Evolutionary conservation across 202 grass and related monocot genomes (phyloP).

Genomic region (Dendrocalamus latiflorus): DNA sequence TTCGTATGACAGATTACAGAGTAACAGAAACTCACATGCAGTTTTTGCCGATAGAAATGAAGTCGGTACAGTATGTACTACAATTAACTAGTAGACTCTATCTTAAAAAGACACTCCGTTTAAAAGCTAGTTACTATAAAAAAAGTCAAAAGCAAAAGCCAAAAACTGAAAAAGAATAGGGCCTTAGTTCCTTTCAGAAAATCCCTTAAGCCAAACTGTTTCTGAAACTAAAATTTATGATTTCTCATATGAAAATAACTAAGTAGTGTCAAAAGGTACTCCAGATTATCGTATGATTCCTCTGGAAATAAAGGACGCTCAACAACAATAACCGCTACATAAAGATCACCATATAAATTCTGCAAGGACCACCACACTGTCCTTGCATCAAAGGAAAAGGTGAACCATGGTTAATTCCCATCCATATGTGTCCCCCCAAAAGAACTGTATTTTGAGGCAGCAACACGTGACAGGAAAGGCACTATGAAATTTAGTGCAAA

Average conservation of each 20-base stretch:
- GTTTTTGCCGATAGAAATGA: no score
- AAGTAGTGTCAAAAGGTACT: not conserved
- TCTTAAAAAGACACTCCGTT: no score
- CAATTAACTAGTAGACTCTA: no score
- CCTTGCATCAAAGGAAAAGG: not conserved
- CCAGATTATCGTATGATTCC: not conserved
- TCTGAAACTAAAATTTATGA: not conserved
- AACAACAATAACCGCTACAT: not conserved
- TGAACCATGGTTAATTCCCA: constrained; percentile 1
- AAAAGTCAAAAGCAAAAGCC: no score
- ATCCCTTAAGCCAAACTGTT: not conserved
- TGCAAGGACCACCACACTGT: constrained; percentile 14
- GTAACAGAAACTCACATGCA: no score
- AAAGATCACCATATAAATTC: not conserved
- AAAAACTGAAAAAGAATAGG: no score
- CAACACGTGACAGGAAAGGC: constrained; percentile 17
- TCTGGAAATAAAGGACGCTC: not conserved
- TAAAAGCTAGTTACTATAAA: no score
- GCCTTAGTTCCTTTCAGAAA: no score
- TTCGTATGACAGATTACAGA: no score
- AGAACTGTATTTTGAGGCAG: not conserved
- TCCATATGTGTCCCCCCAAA: not conserved
- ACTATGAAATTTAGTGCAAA: constrained; percentile 1
- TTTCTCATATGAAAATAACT: constrained; percentile 1
- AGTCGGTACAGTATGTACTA: no score